Conservation (phyloP, 2,329 filamentous ascomycete species). For the Myriosclerotinia scirpicola region DNA sequence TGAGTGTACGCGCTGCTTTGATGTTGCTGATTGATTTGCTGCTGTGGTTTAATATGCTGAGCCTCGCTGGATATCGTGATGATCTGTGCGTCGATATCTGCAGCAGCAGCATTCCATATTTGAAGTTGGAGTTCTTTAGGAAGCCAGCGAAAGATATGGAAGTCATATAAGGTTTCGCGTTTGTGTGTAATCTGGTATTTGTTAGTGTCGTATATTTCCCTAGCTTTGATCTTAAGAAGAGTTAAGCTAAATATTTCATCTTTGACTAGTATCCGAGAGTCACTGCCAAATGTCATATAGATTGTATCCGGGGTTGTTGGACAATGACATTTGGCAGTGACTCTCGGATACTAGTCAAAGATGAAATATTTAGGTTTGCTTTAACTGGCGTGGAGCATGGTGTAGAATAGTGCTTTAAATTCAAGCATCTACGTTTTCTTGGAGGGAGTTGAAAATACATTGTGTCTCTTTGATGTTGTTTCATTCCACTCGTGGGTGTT, state of each 20-base stretch:
- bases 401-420: not conserved
- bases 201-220: not conserved
- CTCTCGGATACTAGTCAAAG: not conserved
- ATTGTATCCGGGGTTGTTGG: not conserved
- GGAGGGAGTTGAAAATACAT: not conserved
- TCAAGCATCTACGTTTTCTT: slow-evolving; percentile 1
- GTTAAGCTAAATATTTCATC: not conserved
- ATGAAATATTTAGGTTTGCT: not conserved
- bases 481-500: not conserved
- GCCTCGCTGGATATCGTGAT: not conserved
- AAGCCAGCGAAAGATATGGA: not conserved
- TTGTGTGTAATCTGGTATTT: not conserved
- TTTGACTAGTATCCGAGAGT: not conserved
- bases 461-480: not conserved
- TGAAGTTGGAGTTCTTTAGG: slow-evolving; percentile 3
- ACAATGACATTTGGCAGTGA: not conserved
- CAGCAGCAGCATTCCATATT: not conserved
- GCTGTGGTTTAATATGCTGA: not conserved
- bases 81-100: slow-evolving; percentile 1
- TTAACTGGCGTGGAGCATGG: not conserved
- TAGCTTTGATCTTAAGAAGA: not conserved
- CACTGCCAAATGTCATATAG: not conserved
- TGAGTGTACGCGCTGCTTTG: not conserved
- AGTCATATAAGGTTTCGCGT: not conserved
- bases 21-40: not conserved